Percentiles rank a stretch among this genome's conserved stretches.
Conservation (phyloP, 352 stramenopile genomes). For the Plasmopara halstedii region DNA sequence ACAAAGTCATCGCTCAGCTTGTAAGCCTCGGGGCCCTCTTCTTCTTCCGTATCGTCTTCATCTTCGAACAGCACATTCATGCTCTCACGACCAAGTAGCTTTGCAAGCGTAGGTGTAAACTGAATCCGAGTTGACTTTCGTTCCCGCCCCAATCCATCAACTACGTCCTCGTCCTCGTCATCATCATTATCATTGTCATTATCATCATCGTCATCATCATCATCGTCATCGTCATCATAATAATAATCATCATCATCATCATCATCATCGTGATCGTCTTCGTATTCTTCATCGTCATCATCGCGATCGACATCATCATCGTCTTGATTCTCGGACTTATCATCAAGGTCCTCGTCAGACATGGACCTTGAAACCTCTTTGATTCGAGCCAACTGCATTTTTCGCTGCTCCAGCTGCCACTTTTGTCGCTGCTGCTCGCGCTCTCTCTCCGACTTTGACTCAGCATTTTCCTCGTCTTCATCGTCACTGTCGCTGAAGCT, state of each 20-base stretch:
- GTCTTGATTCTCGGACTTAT: slow-evolving; percentile 19
- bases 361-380: slow-evolving; percentile 17
- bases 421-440: slow-evolving; percentile 24
- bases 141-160: slow-evolving; percentile 22
- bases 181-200: slow-evolving; percentile 17
- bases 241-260: slow-evolving; percentile 24
- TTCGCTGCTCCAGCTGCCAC: slow-evolving; percentile 29
- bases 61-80: slow-evolving; percentile 55
- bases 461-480: slow-evolving; percentile 14
- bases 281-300: slow-evolving; percentile 14
- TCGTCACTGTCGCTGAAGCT: slow-evolving; percentile 25
- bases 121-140: slow-evolving; percentile 32
- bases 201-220: slow-evolving; percentile 28
- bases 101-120: slow-evolving; percentile 36
- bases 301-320: slow-evolving; percentile 23
- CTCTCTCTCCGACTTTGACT: slow-evolving; percentile 19
- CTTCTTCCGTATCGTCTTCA: slow-evolving; percentile 42
- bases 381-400: slow-evolving; percentile 25
- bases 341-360: slow-evolving; percentile 26
- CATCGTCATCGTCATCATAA: slow-evolving; percentile 18
- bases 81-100: slow-evolving; percentile 37
- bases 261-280: slow-evolving; percentile 23
- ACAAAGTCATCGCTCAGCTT: slow-evolving; percentile 42
- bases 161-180: slow-evolving; percentile 22
- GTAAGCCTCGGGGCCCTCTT: slow-evolving; percentile 17